phyloP scores from a whole-genome alignment of 441 rosid species.

The Cnidoscolus chayamansa region DNA sequence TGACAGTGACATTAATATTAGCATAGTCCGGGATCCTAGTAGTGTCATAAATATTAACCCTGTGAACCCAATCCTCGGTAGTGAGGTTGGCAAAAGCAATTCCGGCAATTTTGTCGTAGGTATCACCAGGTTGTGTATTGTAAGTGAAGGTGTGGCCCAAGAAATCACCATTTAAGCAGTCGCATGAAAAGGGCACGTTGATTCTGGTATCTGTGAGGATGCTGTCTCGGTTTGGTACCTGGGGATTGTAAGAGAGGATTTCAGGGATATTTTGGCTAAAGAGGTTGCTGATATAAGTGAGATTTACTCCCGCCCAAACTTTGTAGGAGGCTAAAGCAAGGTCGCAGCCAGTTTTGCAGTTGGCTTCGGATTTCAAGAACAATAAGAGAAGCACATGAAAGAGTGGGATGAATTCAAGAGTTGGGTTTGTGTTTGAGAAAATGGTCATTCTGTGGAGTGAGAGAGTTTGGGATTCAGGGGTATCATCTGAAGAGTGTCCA shows the following conservation, averaged over 20 bases:
- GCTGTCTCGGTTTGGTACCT: slow-evolving; percentile 31
- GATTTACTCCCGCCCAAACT: slow-evolving; percentile 32
- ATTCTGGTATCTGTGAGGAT: slow-evolving; percentile 20
- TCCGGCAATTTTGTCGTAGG: slow-evolving; percentile 35
- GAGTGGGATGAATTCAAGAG: background rate
- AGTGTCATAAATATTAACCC: slow-evolving; percentile 26
- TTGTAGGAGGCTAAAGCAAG: slow-evolving; percentile 54
- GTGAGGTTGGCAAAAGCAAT: slow-evolving; percentile 41
- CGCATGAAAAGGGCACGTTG: slow-evolving; percentile 52
- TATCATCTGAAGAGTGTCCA: too few species aligned
- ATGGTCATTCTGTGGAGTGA: slow-evolving; percentile 14
- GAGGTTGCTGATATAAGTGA: slow-evolving; percentile 32
- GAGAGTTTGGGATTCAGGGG: background rate
- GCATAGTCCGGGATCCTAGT: slow-evolving; percentile 32
- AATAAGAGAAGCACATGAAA: background rate
- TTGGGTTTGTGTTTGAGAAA: slow-evolving; percentile 6
- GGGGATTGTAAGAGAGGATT: slow-evolving; percentile 34
- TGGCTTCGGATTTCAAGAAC: slow-evolving; percentile 25
- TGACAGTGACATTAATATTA: slow-evolving; percentile 47
- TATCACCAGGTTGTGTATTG: slow-evolving; percentile 26
- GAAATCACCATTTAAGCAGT: slow-evolving; percentile 37
- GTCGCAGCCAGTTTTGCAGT: slow-evolving; percentile 41
- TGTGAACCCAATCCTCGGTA: slow-evolving; percentile 31
- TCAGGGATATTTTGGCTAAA: slow-evolving; percentile 19
- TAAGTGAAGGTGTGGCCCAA: slow-evolving; percentile 41